These are phyloP conservation scores for Cercospora zeina DNA, from an alignment of 2,329 filamentous ascomycete genomes.

Conservation along the genomic window DNA sequence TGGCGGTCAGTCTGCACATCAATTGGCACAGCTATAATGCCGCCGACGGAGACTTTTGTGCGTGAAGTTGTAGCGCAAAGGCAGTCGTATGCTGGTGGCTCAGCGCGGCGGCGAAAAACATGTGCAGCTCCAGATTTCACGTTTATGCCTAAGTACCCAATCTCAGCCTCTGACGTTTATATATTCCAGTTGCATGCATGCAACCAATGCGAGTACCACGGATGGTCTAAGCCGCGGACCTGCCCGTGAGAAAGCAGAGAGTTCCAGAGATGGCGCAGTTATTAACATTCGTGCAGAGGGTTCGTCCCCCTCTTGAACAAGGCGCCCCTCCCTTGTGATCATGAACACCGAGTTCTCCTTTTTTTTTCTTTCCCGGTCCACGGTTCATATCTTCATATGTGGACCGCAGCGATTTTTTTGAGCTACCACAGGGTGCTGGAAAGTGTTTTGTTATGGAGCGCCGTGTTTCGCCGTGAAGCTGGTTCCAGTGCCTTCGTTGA, in stretches of 20 bases:
- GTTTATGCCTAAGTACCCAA: too few species aligned
- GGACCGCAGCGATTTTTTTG: background rate
- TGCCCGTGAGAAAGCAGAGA: slow-evolving; percentile 5
- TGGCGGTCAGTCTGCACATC: too few species aligned
- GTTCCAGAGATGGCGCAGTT: background rate
- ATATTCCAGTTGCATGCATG: background rate
- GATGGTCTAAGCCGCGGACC: background rate
- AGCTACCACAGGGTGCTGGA: background rate
- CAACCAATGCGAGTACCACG: slow-evolving; percentile 2
- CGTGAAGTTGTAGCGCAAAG: too few species aligned
- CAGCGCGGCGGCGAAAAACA: too few species aligned
- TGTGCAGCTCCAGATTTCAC: too few species aligned
- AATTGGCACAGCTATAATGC: too few species aligned
- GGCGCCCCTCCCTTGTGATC: slow-evolving; percentile 8
- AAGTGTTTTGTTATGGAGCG: background rate
- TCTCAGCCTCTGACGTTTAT: background rate
- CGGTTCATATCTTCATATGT: background rate
- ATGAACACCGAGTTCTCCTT: slow-evolving; percentile 5
- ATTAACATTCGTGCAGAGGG: background rate
- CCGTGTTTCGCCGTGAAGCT: too few species aligned
- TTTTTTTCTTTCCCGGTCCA: slow-evolving; percentile 2
- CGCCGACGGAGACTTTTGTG: too few species aligned
- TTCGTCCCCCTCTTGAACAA: background rate
- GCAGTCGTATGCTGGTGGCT: too few species aligned
- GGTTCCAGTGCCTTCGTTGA: too few species aligned